These are phyloP conservation scores for Penicillium sp. DNA, from an alignment of 2,329 filamentous ascomycete species.

Conservation along the genomic window DNA sequence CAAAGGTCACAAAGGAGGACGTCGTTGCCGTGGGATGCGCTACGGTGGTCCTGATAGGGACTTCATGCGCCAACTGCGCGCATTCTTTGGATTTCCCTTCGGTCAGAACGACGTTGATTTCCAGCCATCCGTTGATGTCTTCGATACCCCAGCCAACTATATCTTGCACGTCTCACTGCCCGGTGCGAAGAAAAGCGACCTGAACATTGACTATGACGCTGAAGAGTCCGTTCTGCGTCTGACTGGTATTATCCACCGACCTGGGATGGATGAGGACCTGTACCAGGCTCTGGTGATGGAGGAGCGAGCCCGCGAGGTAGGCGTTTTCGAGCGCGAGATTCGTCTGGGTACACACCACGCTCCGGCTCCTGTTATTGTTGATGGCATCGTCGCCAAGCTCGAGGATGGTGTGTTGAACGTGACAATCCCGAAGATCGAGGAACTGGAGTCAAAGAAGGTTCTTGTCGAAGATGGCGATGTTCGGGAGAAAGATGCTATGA, in stretches of 20 bases:
- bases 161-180: constrained; percentile 72
- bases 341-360: constrained; percentile 54
- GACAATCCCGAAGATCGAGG: constrained; percentile 69
- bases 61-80: constrained; percentile 30
- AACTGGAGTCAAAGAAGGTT: constrained; percentile 17
- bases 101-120: constrained; percentile 34
- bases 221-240: constrained; percentile 66
- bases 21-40: constrained; percentile 7
- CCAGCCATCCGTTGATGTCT: constrained; percentile 59
- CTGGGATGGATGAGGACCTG: constrained; percentile 68
- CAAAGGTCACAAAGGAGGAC: neutral
- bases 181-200: constrained; percentile 75
- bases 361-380: constrained; percentile 64
- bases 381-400: constrained; percentile 70
- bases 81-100: constrained; percentile 32
- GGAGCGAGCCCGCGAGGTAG: constrained; percentile 73
- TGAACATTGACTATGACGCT: constrained; percentile 73
- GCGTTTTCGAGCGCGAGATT: constrained; percentile 71
- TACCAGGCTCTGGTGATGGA: constrained; percentile 62
- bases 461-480: constrained; percentile 19
- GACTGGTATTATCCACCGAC: constrained; percentile 70
- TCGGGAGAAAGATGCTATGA: constrained; percentile 19
- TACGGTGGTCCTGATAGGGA: constrained; percentile 4
- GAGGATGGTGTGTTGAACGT: constrained; percentile 75
- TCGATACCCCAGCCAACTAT: constrained; percentile 65